Conservation (phyloP, 768 basidiomycete genomes). For the Podaxis mareebaensis region DNA sequence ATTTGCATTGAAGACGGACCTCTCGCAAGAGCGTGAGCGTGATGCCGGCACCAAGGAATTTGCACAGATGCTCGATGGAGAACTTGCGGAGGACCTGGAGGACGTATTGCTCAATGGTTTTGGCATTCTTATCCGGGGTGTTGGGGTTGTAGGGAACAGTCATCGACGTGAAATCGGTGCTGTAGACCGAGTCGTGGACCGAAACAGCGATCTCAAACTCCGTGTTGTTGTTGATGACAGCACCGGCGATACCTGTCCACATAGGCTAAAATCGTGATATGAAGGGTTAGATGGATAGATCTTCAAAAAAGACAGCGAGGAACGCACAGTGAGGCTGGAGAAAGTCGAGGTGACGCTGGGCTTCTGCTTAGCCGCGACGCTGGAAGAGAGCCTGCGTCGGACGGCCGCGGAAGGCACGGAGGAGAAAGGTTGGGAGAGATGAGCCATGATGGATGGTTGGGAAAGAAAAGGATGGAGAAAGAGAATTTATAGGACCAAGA, state of each 20-base stretch:
- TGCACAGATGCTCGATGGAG: conserved; percentile 76
- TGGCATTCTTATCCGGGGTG: conserved; percentile 54
- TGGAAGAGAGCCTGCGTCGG: conserved; percentile 69
- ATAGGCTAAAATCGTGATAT: conserved; percentile 57
- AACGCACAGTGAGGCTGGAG: conserved; percentile 66
- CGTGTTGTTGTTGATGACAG: conserved; percentile 55
- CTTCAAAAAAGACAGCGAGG: conserved; percentile 9
- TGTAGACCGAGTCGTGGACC: conserved; percentile 84
- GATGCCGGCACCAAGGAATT: conserved; percentile 84
- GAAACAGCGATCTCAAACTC: conserved; percentile 75
- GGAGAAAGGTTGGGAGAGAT: conserved; percentile 49
- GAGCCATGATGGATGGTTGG: conserved; percentile 48
- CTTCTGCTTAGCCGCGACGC: conserved; percentile 41
- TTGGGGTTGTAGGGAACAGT: conserved; percentile 51
- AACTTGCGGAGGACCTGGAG: conserved; percentile 70
- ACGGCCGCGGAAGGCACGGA: conserved; percentile 65
- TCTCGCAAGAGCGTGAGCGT: conserved; percentile 71
- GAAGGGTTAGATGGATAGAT: conserved; percentile 22
- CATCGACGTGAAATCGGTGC: conserved; percentile 71
- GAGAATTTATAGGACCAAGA: conserved; percentile 29
- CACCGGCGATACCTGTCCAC: conserved; percentile 83
- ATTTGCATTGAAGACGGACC: conserved; percentile 35
- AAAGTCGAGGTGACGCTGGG: conserved; percentile 57
- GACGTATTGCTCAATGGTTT: conserved; percentile 64
- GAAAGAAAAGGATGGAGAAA: conserved; percentile 23